These are phyloP conservation scores for Leavenworthia alabamica DNA, from an alignment of 345 rosid species.

Conservation along the genomic window DNA sequence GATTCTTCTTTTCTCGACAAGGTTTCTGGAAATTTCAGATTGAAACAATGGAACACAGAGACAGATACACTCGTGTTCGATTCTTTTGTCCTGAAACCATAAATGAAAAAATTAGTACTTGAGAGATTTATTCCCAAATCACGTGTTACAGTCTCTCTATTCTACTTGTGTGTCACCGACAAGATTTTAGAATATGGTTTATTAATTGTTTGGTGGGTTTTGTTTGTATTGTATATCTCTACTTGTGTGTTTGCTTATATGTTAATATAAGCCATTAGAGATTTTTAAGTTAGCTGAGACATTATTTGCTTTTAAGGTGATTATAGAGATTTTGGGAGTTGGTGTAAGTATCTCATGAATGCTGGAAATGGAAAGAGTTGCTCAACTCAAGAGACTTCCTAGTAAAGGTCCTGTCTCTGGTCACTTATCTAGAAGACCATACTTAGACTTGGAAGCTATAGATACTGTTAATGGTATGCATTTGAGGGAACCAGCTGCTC, in stretches of 20 bases:
- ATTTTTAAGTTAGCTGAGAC: conserved; percentile 1
- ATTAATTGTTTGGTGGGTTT: neutral
- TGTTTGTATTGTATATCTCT: conserved; percentile 14
- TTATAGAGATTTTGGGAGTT: conserved; percentile 9
- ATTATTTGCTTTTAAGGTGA: neutral
- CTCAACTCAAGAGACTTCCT: conserved; percentile 53
- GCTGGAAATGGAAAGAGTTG: conserved; percentile 54
- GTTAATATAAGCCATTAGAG: neutral
- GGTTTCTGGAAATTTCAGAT: conserved; percentile 3
- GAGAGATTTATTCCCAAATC: neutral
- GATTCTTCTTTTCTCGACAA: neutral
- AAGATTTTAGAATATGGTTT: conserved; percentile 9
- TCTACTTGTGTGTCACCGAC: neutral
- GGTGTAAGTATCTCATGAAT: conserved; percentile 36
- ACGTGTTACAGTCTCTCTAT: neutral
- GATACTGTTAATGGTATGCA: conserved; percentile 1
- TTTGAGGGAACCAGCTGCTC: conserved; percentile 26
- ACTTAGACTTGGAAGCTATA: conserved; percentile 22
- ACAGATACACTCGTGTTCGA: neutral
- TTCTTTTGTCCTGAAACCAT: conserved; percentile 5
- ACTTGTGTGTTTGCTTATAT: neutral
- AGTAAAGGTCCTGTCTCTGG: conserved; percentile 42
- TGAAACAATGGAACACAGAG: neutral
- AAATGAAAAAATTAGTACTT: neutral
- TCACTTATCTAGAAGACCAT: conserved; percentile 32